Base-by-base conservation (phyloP, 495 filamentous ascomycete genomes). In the Beverwykella pulmonaria region DNA sequence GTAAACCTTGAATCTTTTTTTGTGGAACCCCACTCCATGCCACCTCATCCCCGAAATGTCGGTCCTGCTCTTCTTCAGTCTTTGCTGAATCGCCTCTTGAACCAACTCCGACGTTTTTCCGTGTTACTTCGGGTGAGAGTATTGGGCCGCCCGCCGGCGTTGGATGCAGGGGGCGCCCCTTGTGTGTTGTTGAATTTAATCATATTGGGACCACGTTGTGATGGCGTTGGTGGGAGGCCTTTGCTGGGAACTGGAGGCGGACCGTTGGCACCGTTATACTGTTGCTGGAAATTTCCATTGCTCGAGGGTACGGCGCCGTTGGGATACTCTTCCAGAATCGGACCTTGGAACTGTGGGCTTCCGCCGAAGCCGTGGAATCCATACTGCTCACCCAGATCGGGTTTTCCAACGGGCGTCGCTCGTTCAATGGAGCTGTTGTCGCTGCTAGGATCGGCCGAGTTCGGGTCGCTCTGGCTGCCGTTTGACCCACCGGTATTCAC, bases 341-440 rank as follows among this genome's bases (percentile, higher is more conserved):
- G 74, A 19, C 26, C 19, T 19, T 54, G 52, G 52, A 54, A 54
- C 30, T 79, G 76, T 0, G 82, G 81, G 1, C 72, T 75, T 41
- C 73, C 77, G 19, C 79, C 80, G 61, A 83, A 83, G 9, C 83
- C 83, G 49, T 73, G 79, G 65, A 80, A 82, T 5, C 85, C 86
- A 68, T 88, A 87, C 26, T 67, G 76, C 52, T 88, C 85, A 29
- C 77, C 79, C 5, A 79, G 73, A 14, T 82, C 80, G n/a, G 77
- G 78, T 71, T 87, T 83, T 2, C 63, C 9, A 15, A 65, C 73
- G 2, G 76, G 65, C 75, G 75, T 69, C 74, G 87, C 77, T 54
- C 90, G 87, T 67, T 96, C 91, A 59, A 93, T 83, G 3, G 91
- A 95, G 78, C 90, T 95, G 77, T 96, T 95, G 63, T 95, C 87